Evolutionary conservation across 768 basidiomycete species (phyloP), one percentile per base, ranked within the genome.

Genomic region (Termitomyces bulborhizus): DNA sequence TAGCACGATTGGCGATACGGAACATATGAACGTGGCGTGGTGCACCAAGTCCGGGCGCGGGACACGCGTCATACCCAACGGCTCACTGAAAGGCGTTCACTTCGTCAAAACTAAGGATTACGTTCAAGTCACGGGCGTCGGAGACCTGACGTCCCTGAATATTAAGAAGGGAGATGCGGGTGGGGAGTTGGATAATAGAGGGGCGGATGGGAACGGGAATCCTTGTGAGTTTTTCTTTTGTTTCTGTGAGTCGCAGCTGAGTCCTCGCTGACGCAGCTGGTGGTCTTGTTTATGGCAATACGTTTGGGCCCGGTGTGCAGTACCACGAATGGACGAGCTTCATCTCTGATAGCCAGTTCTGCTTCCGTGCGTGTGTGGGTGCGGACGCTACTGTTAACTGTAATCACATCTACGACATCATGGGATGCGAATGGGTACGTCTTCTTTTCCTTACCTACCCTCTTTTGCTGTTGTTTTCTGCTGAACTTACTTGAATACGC

Each of bases 281-380:
- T 60, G 88, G 83, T 37, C 71, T 91, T 11, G 62, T 90, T 31
- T 92, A 82, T 68, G 83, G 86, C 1, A 84, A 80, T 62, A 73
- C 71, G 8, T 88, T 85, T 64, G 78, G 81, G 18, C 58, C 61
- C 7, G 64, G 56, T 18, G 65, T 65, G 39, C 73, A 92, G 67
- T 79, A 87, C 66, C 85, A 88, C 61, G 86, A 92, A 66, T 94
- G 93, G 92, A 91, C 88, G 44, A 82, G 78, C 68, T 93, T 92
- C 73, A 84, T 92, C 62, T 90, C 88, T 21, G 79, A 79, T 31
- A 66, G 58, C 43, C 67, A 72, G 55, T 88, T 89, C 70, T 93
- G 90, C 71, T 70, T 90, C 55, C 74, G 84, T 88, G 74, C 84
- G 4, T 94, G 92, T 70, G 66, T 73, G 6, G 84, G 83, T 16